These are phyloP conservation scores for Helminthosporium solani DNA, from an alignment of 2,329 filamentous ascomycete genomes.

Conservation along the genomic window DNA sequence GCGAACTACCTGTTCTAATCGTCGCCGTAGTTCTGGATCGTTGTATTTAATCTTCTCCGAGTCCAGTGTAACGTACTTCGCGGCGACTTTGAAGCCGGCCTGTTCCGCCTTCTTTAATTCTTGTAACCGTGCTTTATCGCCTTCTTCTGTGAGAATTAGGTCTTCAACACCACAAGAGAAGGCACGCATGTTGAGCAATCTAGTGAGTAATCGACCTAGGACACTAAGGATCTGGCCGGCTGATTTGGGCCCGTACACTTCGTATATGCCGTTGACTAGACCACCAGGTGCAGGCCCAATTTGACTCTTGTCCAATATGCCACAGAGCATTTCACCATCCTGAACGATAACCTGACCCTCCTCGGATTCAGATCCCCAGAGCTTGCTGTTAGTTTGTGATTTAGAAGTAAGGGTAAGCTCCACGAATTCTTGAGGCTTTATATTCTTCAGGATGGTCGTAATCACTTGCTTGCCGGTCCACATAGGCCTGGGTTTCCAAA, in stretches of 20 bases:
- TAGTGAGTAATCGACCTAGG: conserved; percentile 83
- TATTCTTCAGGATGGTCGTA: conserved; percentile 89
- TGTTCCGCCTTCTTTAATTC: conserved; percentile 66
- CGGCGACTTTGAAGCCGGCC: conserved; percentile 76
- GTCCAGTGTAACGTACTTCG: conserved; percentile 83
- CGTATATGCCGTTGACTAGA: conserved; percentile 87
- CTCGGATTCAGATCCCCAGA: conserved; percentile 75
- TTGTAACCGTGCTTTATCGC: conserved; percentile 69
- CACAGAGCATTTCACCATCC: conserved; percentile 82
- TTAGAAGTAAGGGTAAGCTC: conserved; percentile 78
- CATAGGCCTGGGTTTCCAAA: conserved; percentile 75
- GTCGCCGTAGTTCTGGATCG: conserved; percentile 70
- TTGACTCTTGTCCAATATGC: conserved; percentile 94
- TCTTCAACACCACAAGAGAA: conserved; percentile 99
- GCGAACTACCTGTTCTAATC: conserved; percentile 84
- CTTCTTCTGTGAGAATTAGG: conserved; percentile 76
- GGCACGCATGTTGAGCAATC: conserved; percentile 87
- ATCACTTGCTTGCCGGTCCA: conserved; percentile 99
- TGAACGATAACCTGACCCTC: conserved; percentile 81
- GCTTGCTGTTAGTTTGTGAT: conserved; percentile 72
- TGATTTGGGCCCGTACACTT: conserved; percentile 83
- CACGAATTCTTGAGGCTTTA: conserved; percentile 73
- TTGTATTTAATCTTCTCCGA: conserved; percentile 61
- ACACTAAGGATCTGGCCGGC: conserved; percentile 88
- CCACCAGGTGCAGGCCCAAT: conserved; percentile 86